These are phyloP conservation scores for Exophiala spinifera DNA, from an alignment of 2,329 filamentous ascomycete genomes.

Conservation along the genomic window DNA sequence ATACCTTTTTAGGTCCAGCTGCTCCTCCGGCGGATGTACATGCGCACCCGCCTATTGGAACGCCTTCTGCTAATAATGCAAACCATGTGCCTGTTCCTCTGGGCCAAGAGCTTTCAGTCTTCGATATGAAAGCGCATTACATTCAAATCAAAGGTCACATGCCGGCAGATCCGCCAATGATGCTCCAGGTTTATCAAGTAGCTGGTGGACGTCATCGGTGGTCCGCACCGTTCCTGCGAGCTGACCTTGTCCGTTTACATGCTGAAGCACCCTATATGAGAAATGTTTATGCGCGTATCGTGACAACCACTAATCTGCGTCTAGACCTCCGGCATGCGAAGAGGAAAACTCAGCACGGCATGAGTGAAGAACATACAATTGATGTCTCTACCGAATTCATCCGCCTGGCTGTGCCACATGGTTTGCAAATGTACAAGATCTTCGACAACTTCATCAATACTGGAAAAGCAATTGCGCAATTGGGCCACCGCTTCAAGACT, in stretches of 20 bases:
- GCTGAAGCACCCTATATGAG: constrained; percentile 81
- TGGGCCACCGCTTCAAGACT: constrained; percentile 89
- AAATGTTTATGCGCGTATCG: constrained; percentile 77
- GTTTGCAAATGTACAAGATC: constrained; percentile 82
- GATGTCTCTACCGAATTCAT: constrained; percentile 84
- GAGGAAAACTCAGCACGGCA: constrained; percentile 60
- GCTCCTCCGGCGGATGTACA: constrained; percentile 13
- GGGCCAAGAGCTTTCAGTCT: constrained; percentile 65
- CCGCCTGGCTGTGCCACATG: constrained; percentile 82
- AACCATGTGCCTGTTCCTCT: constrained; percentile 20
- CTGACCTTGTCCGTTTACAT: constrained; percentile 78
- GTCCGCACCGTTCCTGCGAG: constrained; percentile 75
- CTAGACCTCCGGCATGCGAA: constrained; percentile 76
- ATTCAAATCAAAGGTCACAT: constrained; percentile 86
- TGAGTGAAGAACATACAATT: constrained; percentile 73
- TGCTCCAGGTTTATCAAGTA: constrained; percentile 82
- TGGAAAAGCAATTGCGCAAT: constrained; percentile 79
- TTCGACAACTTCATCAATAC: constrained; percentile 93
- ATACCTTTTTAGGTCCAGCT: constrained; percentile 54
- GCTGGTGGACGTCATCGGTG: constrained; percentile 83
- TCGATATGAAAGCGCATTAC: constrained; percentile 78
- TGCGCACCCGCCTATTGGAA: neutral
- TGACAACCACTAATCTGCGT: constrained; percentile 77
- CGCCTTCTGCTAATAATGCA: constrained; percentile 27
- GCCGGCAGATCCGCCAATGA: constrained; percentile 83